Percentiles rank a stretch among this genome's conserved stretches.
Evolutionary conservation across 306 rosid genomes (phyloP).

Genomic region (Myrica gale): DNA sequence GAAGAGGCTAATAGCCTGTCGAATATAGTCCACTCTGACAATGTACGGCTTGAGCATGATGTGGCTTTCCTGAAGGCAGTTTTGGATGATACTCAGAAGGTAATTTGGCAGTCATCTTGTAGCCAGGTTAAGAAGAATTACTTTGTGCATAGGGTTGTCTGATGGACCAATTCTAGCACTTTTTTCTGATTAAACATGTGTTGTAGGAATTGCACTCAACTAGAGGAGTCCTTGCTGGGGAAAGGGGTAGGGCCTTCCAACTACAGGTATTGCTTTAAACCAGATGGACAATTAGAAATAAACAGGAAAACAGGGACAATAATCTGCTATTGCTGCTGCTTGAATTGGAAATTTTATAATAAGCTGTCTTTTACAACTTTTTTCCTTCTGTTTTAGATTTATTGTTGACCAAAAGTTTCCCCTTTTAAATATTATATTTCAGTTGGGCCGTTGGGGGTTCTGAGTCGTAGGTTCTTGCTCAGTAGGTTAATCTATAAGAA

Average conservation of each 20-base stretch:
- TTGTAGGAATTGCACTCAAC: conserved; percentile 89
- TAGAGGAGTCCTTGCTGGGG: conserved; percentile 90
- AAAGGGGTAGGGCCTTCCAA: conserved; percentile 91
- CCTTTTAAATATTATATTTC: neutral
- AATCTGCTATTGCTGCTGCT: neutral
- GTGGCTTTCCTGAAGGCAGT: conserved; percentile 99
- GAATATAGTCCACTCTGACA: conserved; percentile 84
- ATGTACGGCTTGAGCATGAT: conserved; percentile 91
- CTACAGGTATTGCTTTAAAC: conserved; percentile 57
- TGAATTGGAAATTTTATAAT: neutral
- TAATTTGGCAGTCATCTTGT: conserved; percentile 26
- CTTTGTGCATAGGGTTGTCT: neutral
- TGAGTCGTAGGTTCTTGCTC: neutral
- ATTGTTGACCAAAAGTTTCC: neutral
- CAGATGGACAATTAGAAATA: neutral
- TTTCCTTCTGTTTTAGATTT: neutral
- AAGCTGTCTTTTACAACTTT: neutral
- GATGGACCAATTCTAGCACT: conserved; percentile 2
- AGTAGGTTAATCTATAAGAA: neutral
- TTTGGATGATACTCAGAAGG: conserved; percentile 96
- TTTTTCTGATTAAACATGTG: conserved; percentile 18
- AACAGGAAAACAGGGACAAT: neutral
- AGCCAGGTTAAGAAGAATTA: neutral
- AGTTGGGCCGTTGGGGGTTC: neutral
- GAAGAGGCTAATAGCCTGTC: conserved; percentile 86